Percentiles rank a stretch among this genome's conserved stretches.
Evolutionary conservation across 176 grass and related monocot species (phyloP).

Genomic region (Carex littledalei): DNA sequence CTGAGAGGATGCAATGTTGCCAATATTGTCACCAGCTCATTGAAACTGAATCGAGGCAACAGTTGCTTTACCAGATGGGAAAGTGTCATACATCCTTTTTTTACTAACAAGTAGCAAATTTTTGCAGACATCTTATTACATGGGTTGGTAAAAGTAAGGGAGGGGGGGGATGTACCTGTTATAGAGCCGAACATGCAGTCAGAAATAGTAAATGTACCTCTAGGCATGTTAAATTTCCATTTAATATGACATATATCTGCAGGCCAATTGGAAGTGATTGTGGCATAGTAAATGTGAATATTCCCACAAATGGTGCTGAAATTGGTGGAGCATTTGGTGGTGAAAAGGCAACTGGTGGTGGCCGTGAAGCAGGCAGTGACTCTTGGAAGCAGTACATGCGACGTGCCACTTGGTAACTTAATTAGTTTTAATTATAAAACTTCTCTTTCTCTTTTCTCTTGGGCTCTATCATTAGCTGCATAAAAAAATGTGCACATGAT

Average conservation of each 20-base stretch:
- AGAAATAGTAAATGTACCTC: background rate
- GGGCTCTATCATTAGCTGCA: background rate
- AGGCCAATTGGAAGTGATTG: constrained; percentile 92
- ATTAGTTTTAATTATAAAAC: background rate
- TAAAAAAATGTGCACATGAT: background rate
- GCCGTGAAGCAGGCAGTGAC: constrained; percentile 95
- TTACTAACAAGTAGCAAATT: background rate
- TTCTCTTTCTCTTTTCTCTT: constrained; percentile 3
- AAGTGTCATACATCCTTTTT: background rate
- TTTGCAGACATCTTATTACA: background rate
- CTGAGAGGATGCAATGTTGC: background rate
- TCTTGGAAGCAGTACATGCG: constrained; percentile 99
- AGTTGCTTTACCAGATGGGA: background rate
- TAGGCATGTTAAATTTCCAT: background rate
- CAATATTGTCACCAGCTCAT: constrained; percentile 1
- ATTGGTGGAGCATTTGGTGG: constrained; percentile 99
- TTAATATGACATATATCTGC: constrained; percentile 32
- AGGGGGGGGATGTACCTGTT: background rate
- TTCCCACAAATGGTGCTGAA: constrained; percentile 98
- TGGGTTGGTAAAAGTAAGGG: background rate
- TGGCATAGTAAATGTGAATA: constrained; percentile 97
- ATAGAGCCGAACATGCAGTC: background rate
- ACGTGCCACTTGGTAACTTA: constrained; percentile 77
- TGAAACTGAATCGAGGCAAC: background rate
- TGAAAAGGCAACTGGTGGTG: constrained; percentile 94